Evolutionary conservation across 306 rosid species (phyloP).

Genomic region (Lablab purpureus): DNA sequence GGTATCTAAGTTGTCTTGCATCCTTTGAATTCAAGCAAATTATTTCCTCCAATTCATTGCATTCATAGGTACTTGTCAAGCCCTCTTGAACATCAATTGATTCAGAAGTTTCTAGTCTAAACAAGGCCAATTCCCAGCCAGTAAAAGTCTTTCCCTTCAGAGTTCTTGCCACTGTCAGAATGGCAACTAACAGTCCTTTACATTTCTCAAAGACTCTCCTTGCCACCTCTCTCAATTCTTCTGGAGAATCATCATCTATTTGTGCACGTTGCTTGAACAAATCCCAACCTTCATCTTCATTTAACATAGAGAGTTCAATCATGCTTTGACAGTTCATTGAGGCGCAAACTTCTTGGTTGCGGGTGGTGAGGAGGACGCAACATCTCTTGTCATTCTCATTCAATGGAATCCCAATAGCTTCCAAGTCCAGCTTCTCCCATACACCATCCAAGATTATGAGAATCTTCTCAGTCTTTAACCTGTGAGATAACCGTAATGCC

Average conservation of each 20-base stretch:
- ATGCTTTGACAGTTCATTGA: conserved; percentile 24
- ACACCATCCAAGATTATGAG: conserved; percentile 43
- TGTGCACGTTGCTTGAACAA: conserved; percentile 24
- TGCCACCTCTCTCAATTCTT: conserved; percentile 3
- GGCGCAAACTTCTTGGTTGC: background rate
- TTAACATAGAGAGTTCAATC: conserved; percentile 2
- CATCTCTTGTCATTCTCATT: background rate
- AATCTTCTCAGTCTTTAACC: conserved; percentile 1
- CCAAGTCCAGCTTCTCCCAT: conserved; percentile 25
- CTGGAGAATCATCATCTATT: background rate
- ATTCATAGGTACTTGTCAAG: conserved; percentile 14
- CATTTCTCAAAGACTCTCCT: conserved; percentile 12
- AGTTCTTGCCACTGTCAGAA: conserved; percentile 26
- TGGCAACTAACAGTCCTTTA: conserved; percentile 35
- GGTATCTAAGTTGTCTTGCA: background rate
- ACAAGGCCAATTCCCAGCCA: background rate
- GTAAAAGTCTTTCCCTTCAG: background rate
- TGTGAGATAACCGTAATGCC: conserved; percentile 4
- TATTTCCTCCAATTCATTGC: conserved; percentile 27
- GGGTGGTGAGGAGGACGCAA: conserved; percentile 34
- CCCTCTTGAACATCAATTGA: conserved; percentile 9
- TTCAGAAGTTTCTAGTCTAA: conserved; percentile 13
- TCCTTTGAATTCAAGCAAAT: conserved; percentile 24
- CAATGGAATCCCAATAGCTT: conserved; percentile 30
- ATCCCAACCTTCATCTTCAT: conserved; percentile 37